Percentiles rank a stretch among this genome's conserved stretches.
These are phyloP conservation scores for Wickerhamomyces xylosicus DNA, from an alignment of 805 yeast genomes.

Conservation along the genomic window DNA sequence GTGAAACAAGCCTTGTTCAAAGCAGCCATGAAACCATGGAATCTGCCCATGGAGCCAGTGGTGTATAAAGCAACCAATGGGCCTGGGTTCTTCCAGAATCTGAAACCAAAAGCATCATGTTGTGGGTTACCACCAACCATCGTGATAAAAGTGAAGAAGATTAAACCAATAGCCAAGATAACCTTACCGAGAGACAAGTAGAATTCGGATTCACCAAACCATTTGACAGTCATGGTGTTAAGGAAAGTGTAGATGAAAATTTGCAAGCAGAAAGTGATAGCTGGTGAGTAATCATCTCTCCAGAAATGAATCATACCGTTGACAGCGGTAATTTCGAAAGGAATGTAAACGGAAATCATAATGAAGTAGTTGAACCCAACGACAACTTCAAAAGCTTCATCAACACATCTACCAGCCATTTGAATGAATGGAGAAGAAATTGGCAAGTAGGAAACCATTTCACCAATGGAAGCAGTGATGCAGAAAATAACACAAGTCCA, in stretches of 20 bases:
- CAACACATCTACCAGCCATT: conserved; percentile 52
- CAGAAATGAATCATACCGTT: conserved; percentile 59
- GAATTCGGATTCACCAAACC: conserved; percentile 78
- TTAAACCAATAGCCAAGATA: conserved; percentile 57
- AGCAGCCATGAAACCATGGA: conserved; percentile 65
- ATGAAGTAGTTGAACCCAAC: conserved; percentile 56
- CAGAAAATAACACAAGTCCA: conserved; percentile 59
- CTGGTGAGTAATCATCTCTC: conserved; percentile 69
- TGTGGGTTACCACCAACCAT: conserved; percentile 85
- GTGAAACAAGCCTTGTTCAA: conserved; percentile 65
- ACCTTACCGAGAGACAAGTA: conserved; percentile 67
- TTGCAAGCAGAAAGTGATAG: conserved; percentile 55
- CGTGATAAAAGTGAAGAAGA: conserved; percentile 63
- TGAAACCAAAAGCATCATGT: conserved; percentile 50
- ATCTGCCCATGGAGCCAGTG: conserved; percentile 49
- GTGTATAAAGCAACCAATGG: conserved; percentile 46
- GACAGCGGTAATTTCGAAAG: conserved; percentile 57
- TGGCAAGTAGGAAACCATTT: conserved; percentile 53
- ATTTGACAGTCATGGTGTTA: conserved; percentile 60
- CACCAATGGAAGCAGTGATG: conserved; percentile 54
- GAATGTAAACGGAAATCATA: conserved; percentile 44
- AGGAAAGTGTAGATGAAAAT: conserved; percentile 51
- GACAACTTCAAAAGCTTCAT: conserved; percentile 58
- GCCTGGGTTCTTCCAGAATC: conserved; percentile 41
- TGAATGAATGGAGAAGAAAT: conserved; percentile 55